Base-by-base conservation (phyloP, 371 early-diverging fungal genomes). In the Nematocida ausubeli region DNA sequence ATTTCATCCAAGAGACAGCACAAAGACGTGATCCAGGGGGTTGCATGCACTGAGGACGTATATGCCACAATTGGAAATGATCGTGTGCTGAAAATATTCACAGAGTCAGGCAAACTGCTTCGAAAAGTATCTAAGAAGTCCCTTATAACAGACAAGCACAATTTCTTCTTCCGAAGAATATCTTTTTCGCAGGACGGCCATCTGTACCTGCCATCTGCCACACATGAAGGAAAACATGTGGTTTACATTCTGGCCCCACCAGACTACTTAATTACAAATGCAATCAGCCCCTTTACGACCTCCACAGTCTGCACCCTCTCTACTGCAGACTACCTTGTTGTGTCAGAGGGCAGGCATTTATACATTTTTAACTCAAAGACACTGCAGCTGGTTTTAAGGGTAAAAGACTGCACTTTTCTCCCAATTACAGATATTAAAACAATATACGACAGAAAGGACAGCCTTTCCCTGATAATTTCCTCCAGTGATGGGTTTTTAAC, bases 381-480 rank as follows among this genome's bases (percentile, higher is more conserved):
- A 4, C 14, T 65, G 26, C 42, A 37, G 12, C 63, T 80, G 16
- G 26, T 73, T 37, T 30, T 58, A 19, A 71, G 81, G 51, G 67
- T 86, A 32, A 69, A 81, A 14, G 83, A 83, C 65, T 67, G 80
- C 14, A 24, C 81, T n/a, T 86, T 83, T 73, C 65, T 82, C 37
- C 52, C 68, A 16, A 82, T 82, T 19, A 86, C 86, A 50, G 86
- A 86, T 81, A 72, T 80, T 0, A 56, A 49, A 30, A 34, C 80
- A 6, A 51, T 54, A 26, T 26, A 71, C 42, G 81, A 70, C 2
- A 50, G 6, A 5, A 3, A 6, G n/a, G 44, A 40, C 55, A n/a
- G 2, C 6, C 24, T 52, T 4, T 65, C 78, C 12, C 24, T 75
- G 4, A n/a, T 75, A 26, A 28, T 64, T 5, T 64, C 78, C 6